Evolutionary conservation across 2,329 filamentous ascomycete genomes (phyloP).

Genomic region (Ploettnerulaceae sp.): DNA sequence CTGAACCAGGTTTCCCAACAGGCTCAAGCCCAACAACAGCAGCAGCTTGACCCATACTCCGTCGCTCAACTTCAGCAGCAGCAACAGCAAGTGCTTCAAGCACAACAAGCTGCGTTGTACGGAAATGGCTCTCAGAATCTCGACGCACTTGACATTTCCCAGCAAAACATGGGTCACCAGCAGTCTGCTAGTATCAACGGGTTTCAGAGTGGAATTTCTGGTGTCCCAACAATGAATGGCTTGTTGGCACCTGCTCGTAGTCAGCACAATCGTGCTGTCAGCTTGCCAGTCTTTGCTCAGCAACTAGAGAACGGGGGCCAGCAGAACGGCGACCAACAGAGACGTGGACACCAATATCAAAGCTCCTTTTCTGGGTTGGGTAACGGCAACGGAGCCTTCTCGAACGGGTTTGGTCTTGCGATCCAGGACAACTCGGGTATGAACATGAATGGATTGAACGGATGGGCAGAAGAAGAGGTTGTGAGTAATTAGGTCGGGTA

Average conservation of each 20-base stretch:
- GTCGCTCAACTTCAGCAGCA: conserved; percentile 49
- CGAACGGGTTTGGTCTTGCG: conserved; percentile 51
- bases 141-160: conserved; percentile 53
- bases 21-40: conserved; percentile 62
- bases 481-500: conserved; percentile 26
- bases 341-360: conserved; percentile 63
- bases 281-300: conserved; percentile 68
- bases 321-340: conserved; percentile 41
- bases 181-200: conserved; percentile 60
- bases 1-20: conserved; percentile 76
- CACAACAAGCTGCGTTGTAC: conserved; percentile 78
- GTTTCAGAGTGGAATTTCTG: conserved; percentile 47
- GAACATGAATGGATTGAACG: conserved; percentile 54
- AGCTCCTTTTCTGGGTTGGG: conserved; percentile 44
- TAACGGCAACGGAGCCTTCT: conserved; percentile 25
- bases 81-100: conserved; percentile 64
- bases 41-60: conserved; percentile 40
- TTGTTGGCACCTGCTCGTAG: conserved; percentile 64
- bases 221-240: conserved; percentile 68
- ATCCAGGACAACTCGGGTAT: conserved; percentile 54
- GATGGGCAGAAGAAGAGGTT: conserved; percentile 57
- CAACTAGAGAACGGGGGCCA: conserved; percentile 50
- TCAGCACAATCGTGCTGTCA: conserved; percentile 68
- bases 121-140: conserved; percentile 59
- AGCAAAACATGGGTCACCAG: conserved; percentile 55